Base-by-base conservation (phyloP, 2,329 filamentous ascomycete species). In the Hymenoscyphus scutula region DNA sequence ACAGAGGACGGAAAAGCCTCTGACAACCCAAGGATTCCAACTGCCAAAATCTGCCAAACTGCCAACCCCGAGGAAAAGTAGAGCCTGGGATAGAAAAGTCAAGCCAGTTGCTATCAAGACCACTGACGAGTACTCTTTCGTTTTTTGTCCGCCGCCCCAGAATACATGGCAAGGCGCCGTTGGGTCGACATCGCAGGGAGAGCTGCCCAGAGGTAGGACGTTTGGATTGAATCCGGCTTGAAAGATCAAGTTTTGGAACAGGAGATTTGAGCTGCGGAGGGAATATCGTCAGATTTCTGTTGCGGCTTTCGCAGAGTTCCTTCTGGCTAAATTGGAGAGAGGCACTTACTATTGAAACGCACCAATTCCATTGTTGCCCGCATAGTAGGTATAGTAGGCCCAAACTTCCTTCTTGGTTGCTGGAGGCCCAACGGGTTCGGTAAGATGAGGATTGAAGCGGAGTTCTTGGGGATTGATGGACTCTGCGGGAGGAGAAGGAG, bases 241-340 rank as follows among this genome's bases (percentile, higher is more conserved):
- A 53, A 69, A 70, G 51, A 74, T 74, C 59, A 74, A 62, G 56
- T 73, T 74, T 57, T 74, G 72, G 58, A 74, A 74, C 11, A 74
- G 66, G 53, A 73, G 67, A 57, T 68, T 74, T 11, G 70, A 71
- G 62, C 71, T 73, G 58, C 23, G 55, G 17, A 41, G n/a, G 19
- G 29, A n/a, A 8, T 13, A 11, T 17, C 15, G 41, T 32, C 27
- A 25, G 53, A 34, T 56, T 34, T 34, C 32, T 13, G 8, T 34
- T 13, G 8, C 4, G 6, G 32, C 8, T 34, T 34, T 11, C 32
- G 3, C 1, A 13, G 32, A 8, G 10, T 34, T 34, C 32, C n/a
- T n/a, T n/a, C n/a, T 34, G 32, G 10, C 5, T 48, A 5, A n/a
- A 55, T 6, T 6, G 15, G 17, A 45, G 8, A 29, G 15, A n/a